These are phyloP conservation scores for Rosa persica DNA, from an alignment of 306 rosid genomes.

Conservation along the genomic window DNA sequence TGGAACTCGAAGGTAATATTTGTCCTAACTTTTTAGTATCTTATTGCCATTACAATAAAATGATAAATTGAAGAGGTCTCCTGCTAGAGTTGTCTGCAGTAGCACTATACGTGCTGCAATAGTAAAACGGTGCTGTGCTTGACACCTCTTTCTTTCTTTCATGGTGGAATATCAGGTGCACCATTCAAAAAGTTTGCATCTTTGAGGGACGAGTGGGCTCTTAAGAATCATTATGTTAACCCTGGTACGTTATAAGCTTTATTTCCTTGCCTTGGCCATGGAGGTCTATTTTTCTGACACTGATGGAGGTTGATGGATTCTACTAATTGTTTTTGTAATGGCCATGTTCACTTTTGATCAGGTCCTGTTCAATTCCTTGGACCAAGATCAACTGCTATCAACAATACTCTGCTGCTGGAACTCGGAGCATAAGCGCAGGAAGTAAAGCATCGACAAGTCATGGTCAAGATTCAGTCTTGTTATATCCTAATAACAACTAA, in stretches of 20 bases:
- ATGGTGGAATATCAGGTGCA: no score
- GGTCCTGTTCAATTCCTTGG: conserved; percentile 87
- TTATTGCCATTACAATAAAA: no score
- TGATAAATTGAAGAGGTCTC: no score
- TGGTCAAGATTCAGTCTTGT: background rate
- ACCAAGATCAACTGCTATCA: conserved; percentile 60
- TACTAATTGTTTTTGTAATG: background rate
- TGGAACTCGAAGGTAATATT: no score
- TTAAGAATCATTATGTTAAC: conserved; percentile 66
- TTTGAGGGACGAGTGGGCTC: conserved; percentile 75
- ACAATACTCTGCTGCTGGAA: conserved; percentile 69
- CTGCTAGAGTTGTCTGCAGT: no score
- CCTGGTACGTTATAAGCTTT: conserved; percentile 48
- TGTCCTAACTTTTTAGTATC: no score
- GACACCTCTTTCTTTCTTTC: no score
- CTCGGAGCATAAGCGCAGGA: conserved; percentile 48
- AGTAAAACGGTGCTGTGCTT: no score
- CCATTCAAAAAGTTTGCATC: conserved; percentile 89
- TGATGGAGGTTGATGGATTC: no score
- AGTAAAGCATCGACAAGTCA: no score
- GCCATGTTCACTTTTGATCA: conserved; percentile 26
- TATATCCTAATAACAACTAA: background rate
- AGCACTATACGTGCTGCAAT: no score
- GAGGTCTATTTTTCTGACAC: background rate
- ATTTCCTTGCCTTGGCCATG: background rate